A percentile compares a stretch with the other conserved stretches of the same genome.
These are phyloP conservation scores for Boechera stricta DNA, from an alignment of 345 rosid genomes.

Conservation along the genomic window DNA sequence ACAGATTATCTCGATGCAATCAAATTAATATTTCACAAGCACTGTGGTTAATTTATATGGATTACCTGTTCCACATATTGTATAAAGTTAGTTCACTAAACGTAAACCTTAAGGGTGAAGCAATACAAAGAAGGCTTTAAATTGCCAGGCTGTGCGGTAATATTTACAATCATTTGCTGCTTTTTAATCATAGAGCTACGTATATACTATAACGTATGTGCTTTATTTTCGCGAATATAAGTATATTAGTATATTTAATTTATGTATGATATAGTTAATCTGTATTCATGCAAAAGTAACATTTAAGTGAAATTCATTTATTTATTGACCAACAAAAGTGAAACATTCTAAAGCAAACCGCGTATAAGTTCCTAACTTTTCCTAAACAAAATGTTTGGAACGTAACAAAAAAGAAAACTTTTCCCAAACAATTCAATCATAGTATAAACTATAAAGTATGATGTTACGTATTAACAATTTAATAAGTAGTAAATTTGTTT, in stretches of 20 bases:
- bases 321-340: slow-evolving; percentile 27
- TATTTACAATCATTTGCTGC: slow-evolving; percentile 39
- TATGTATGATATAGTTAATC: background rate
- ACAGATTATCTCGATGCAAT: background rate
- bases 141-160: slow-evolving; percentile 42
- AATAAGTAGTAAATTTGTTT: background rate
- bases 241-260: background rate
- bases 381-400: slow-evolving; percentile 4
- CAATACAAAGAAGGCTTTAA: slow-evolving; percentile 14
- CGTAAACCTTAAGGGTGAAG: slow-evolving; percentile 43
- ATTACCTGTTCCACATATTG: background rate
- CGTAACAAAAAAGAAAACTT: background rate
- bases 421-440: background rate
- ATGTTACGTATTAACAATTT: background rate
- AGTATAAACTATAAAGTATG: no score
- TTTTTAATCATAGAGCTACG: slow-evolving; percentile 39
- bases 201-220: slow-evolving; percentile 26
- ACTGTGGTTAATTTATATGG: background rate
- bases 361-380: slow-evolving; percentile 32
- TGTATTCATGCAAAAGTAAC: slow-evolving; percentile 16
- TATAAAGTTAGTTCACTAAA: slow-evolving; percentile 22
- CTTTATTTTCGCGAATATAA: slow-evolving; percentile 21
- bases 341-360: slow-evolving; percentile 46
- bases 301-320: background rate
- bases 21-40: background rate